A percentile compares a stretch with the other conserved stretches of the same genome.
These are phyloP conservation scores for Coniferiporia weirii DNA, from an alignment of 1,284 basidiomycete species.

Conservation along the genomic window DNA sequence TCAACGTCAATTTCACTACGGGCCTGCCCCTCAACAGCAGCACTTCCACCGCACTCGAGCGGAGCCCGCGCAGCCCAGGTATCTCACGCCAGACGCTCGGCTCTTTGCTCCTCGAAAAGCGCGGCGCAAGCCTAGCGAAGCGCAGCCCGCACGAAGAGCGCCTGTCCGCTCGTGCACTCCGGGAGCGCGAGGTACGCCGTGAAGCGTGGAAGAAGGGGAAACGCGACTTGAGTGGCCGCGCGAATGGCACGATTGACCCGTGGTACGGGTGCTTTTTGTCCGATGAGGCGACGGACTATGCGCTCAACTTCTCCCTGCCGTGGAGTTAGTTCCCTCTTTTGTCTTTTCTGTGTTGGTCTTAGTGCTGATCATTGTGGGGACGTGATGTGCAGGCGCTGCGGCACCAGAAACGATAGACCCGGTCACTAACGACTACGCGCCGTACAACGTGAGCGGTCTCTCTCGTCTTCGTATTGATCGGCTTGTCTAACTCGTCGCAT, in stretches of 20 bases:
- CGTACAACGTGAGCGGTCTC: conserved; percentile 20
- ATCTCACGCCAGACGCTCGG: no score
- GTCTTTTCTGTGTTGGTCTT: background rate
- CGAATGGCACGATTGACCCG: conserved; percentile 48
- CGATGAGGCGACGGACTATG: conserved; percentile 53
- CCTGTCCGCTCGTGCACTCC: conserved; percentile 8
- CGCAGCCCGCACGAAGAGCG: background rate
- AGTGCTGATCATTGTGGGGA: conserved; percentile 31
- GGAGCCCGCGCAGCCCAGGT: no score
- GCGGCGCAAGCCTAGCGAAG: no score
- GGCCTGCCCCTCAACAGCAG: conserved; percentile 10
- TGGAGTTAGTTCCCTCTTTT: conserved; percentile 46
- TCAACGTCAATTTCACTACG: background rate
- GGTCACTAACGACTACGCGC: conserved; percentile 11
- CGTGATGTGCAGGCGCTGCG: no score
- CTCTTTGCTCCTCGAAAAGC: no score
- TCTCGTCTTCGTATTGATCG: background rate
- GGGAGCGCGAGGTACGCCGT: conserved; percentile 12
- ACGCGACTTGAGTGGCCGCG: conserved; percentile 36
- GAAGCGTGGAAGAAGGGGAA: conserved; percentile 12
- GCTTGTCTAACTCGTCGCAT: background rate
- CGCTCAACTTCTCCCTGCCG: conserved; percentile 55
- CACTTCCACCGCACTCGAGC: conserved; percentile 5
- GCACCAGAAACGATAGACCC: conserved; percentile 17
- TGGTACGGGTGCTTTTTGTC: conserved; percentile 56